Evolutionary conservation across 495 filamentous ascomycete genomes (phyloP).

Genomic region (Chaetomium fimeti): DNA sequence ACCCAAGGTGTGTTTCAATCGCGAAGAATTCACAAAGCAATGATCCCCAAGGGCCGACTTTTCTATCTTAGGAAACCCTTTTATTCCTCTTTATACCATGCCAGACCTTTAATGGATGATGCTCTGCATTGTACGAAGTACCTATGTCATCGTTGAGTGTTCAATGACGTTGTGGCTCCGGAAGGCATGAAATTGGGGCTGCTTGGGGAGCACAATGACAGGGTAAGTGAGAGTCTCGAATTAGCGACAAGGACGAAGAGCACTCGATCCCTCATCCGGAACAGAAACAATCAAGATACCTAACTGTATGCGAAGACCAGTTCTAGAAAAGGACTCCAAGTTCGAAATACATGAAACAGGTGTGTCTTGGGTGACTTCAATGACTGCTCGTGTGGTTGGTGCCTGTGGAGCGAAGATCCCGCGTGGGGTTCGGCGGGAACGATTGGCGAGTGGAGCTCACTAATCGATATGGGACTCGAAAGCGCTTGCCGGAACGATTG

Average conservation of each 20-base stretch:
- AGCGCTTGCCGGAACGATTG: background rate
- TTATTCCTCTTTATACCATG: background rate
- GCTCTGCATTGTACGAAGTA: background rate
- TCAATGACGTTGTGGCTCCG: background rate
- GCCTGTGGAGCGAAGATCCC: background rate
- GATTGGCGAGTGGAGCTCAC: slow-evolving; percentile 7
- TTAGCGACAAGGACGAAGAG: background rate
- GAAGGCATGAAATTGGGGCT: background rate
- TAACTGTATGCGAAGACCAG: background rate
- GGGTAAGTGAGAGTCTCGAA: background rate
- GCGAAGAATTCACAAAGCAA: background rate
- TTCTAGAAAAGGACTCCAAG: background rate
- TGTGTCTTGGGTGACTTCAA: background rate
- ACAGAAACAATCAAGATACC: background rate
- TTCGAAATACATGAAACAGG: too few species aligned
- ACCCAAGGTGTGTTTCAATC: background rate
- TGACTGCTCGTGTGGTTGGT: background rate
- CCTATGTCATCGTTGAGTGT: background rate
- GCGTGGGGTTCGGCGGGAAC: background rate
- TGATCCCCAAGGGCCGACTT: background rate
- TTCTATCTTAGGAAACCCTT: background rate
- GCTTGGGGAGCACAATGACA: background rate
- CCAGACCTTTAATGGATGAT: background rate
- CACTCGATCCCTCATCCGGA: background rate
- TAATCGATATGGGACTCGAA: background rate